Percentiles rank a stretch among this genome's conserved stretches.
Evolutionary conservation across 345 rosid genomes (phyloP).

Genomic region (Corymbia maculata): DNA sequence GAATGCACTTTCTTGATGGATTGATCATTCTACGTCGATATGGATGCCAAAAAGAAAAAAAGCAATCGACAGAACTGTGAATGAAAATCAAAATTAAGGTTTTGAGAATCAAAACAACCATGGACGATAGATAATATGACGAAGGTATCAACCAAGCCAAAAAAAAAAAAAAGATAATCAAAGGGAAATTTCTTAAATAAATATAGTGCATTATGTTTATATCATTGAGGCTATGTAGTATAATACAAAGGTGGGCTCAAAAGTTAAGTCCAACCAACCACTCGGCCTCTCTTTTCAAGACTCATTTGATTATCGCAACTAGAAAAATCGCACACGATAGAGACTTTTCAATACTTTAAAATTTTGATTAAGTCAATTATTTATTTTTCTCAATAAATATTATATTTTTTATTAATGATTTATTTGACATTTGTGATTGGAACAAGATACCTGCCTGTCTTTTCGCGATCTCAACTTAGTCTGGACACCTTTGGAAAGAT

Average conservation of each 20-base stretch:
- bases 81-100: neutral
- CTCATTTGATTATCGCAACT: neutral
- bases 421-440: neutral
- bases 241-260: neutral
- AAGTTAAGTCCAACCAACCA: neutral
- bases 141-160: neutral
- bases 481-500: neutral
- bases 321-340: neutral
- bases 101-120: neutral
- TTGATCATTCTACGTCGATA: neutral
- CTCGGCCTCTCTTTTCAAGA: neutral
- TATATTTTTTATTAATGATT: neutral
- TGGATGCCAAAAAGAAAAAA: neutral
- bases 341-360: neutral
- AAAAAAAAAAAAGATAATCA: neutral
- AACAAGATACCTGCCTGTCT: neutral
- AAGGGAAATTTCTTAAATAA: neutral
- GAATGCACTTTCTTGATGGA: too few species aligned
- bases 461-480: neutral
- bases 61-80: neutral
- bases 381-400: neutral
- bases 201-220: neutral
- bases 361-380: neutral
- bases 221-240: neutral
- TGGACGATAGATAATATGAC: neutral